Base-by-base conservation (phyloP, 495 filamentous ascomycete species). In the Penicillium bovifimosum region DNA sequence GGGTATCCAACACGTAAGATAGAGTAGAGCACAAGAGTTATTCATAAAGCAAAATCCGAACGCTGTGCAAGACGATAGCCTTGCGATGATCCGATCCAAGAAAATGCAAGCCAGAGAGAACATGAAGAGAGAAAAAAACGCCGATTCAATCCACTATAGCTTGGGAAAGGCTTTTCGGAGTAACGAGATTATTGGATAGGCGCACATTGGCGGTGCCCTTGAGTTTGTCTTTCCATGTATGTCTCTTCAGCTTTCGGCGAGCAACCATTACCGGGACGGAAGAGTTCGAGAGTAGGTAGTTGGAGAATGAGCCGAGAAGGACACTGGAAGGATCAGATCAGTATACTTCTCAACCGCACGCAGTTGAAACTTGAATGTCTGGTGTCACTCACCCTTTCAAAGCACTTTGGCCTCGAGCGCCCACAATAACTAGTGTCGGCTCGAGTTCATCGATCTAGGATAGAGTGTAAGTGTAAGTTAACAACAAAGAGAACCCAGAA, bases 211-310 rank as follows among this genome's bases (percentile, higher is more conserved):
- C 42, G 6, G 78, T 73, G 29, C 74, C 45, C 32, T 48, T 71
- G 27, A 39, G 38, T 59, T 81, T 80, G 57, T 82, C 84, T 62
- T 90, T 88, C 54, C 77, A 80, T 8, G 57, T 47, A 61, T 88
- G 82, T 61, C 88, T 87, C 44, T 85, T 80, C 45, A 91, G 73
- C 52, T 86, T 85, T 74, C 88, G 91, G 24, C 89, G 79, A 2
- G 89, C 90, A 16, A 95, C 88, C 90, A 95, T 95, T 26, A 95
- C 90, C 0, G 93, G 93, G n/a, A 96, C 90, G 6, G 88, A 95
- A 45, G 87, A 91, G 71, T 96, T 96, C 38, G 88, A 91, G 24
- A 98, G 89, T 9, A 98, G 79, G 64, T 98, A 98, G 64, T 96
- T 96, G 48, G 88, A 92, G 68, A 98, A 97, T 2, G 91, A 96